Percentiles rank a stretch among this genome's conserved stretches.
Conservation (phyloP, 1,284 basidiomycete genomes). For the Papiliotrema flavescens region DNA sequence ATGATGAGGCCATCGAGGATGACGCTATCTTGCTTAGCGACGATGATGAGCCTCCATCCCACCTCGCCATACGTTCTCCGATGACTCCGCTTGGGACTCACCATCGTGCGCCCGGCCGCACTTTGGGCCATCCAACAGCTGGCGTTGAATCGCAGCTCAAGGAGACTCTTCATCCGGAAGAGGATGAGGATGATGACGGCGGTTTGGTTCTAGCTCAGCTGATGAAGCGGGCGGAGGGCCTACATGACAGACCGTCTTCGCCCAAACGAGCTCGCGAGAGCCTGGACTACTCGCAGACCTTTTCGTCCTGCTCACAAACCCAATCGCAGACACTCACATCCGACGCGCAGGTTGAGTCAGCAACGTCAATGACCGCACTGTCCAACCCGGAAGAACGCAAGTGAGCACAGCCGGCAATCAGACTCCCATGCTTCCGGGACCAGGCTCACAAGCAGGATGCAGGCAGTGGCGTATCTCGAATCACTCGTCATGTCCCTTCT, state of each 20-base stretch:
- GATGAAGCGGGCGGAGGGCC: background rate
- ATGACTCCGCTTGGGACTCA: background rate
- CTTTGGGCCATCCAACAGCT: background rate
- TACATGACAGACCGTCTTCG: background rate
- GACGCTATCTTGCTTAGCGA: background rate
- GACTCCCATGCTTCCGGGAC: too few relatives aligned
- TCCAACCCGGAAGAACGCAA: background rate
- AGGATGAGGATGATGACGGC: constrained; percentile 2
- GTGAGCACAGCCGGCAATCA: background rate
- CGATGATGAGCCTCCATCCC: background rate
- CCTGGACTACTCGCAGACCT: background rate
- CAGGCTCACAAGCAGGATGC: background rate
- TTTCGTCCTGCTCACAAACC: background rate
- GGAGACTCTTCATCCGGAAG: background rate
- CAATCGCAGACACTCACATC: too few relatives aligned
- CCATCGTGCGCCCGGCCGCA: background rate
- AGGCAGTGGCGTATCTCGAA: constrained; percentile 20
- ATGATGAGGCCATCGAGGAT: background rate
- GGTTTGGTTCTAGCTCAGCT: background rate
- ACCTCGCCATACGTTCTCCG: background rate
- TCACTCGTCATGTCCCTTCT: constrained; percentile 14
- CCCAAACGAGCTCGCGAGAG: too few relatives aligned
- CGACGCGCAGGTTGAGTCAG: background rate
- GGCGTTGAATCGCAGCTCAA: background rate
- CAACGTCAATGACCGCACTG: background rate